phyloP scores from a whole-genome alignment of 2,329 filamentous ascomycete genomes.

The Xylogone sp. region DNA sequence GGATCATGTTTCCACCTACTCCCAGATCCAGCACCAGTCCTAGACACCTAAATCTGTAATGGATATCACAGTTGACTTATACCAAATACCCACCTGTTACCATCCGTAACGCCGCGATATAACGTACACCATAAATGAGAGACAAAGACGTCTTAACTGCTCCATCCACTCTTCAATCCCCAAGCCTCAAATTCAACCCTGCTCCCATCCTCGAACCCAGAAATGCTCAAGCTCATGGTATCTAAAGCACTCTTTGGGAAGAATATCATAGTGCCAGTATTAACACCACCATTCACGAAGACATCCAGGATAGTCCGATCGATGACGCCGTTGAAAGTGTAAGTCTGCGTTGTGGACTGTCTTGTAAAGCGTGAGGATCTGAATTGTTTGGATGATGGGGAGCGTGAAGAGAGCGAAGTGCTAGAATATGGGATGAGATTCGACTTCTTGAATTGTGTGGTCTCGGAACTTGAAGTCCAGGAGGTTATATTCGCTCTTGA shows the following conservation, averaged over 20 bases:
- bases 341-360: slow-evolving; percentile 3
- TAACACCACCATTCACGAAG: slow-evolving; percentile 48
- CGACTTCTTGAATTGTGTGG: slow-evolving; percentile 41
- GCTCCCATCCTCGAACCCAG: slow-evolving; percentile 21
- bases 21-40: too few species aligned
- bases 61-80: too few species aligned
- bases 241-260: slow-evolving; percentile 39
- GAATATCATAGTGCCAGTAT: slow-evolving; percentile 46
- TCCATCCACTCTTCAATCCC: slow-evolving; percentile 35
- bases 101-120: too few species aligned
- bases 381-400: not conserved
- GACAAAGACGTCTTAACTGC: too few species aligned
- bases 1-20: too few species aligned
- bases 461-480: slow-evolving; percentile 32
- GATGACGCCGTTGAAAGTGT: slow-evolving; percentile 42
- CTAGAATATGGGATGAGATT: slow-evolving; percentile 38
- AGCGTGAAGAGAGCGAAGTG: not conserved
- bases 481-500: slow-evolving; percentile 42
- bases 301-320: slow-evolving; percentile 53
- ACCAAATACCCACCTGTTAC: too few species aligned
- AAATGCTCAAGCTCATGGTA: slow-evolving; percentile 20
- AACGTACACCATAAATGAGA: too few species aligned
- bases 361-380: too few species aligned
- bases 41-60: too few species aligned
- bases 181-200: slow-evolving; percentile 28